Conservation (phyloP, 78 protist genomes). For the Mantamonas sphyraenae region DNA sequence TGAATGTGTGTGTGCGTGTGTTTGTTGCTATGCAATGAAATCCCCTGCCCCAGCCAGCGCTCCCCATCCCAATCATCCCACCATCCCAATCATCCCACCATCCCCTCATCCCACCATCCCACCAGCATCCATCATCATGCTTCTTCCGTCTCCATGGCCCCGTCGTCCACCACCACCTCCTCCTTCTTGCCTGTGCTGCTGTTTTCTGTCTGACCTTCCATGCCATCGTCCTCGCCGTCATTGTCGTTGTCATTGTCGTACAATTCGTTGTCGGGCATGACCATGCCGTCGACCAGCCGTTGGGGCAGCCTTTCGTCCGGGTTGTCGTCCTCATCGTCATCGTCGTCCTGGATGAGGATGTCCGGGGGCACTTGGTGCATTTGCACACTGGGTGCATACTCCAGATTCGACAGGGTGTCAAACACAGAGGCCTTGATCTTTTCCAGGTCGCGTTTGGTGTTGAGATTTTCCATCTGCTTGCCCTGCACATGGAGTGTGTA, state of each 20-base stretch:
- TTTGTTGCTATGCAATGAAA: too few relatives aligned
- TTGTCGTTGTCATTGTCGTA: not conserved
- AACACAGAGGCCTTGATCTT: conserved; percentile 1
- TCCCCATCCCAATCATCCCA: too few relatives aligned
- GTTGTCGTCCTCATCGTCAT: not conserved
- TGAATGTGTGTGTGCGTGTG: too few relatives aligned
- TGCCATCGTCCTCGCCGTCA: not conserved
- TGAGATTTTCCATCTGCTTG: conserved; percentile 50
- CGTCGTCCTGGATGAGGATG: not conserved
- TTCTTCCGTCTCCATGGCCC: too few relatives aligned
- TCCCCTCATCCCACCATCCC: too few relatives aligned
- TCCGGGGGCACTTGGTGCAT: conserved; percentile 16
- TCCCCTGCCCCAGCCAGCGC: too few relatives aligned
- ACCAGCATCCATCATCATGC: too few relatives aligned
- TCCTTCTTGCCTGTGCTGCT: not conserved
- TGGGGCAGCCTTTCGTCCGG: too few relatives aligned
- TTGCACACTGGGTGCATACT: conserved; percentile 31
- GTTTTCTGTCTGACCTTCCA: not conserved
- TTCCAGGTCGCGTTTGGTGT: conserved; percentile 36
- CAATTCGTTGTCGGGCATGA: not conserved
- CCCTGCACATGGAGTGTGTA: conserved; percentile 25
- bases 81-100: too few relatives aligned
- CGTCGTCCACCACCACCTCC: too few relatives aligned
- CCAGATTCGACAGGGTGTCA: conserved; percentile 8
- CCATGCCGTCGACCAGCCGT: too few relatives aligned